Evolutionary conservation across 2,329 filamentous ascomycete genomes (phyloP).

Genomic region (Drechslera avenae): DNA sequence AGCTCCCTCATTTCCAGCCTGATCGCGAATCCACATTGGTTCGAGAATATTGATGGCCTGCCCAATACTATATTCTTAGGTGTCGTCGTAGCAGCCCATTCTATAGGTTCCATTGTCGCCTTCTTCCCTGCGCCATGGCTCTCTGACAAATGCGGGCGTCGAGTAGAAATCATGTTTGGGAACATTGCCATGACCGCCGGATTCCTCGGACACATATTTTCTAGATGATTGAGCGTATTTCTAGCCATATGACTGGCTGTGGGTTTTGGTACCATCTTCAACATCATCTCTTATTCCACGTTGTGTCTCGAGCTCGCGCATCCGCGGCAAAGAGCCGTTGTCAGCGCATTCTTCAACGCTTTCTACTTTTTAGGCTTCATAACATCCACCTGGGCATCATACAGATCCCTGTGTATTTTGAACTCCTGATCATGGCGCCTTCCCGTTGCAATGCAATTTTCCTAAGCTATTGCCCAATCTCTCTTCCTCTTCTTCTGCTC

Average conservation of each 20-base stretch:
- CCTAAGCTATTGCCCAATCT: conserved; percentile 15
- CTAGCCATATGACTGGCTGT: conserved; percentile 13
- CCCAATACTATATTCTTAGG: conserved; percentile 11
- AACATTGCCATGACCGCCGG: conserved; percentile 17
- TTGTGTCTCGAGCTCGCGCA: conserved; percentile 22
- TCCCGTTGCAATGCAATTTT: conserved; percentile 14
- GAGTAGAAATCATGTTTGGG: conserved; percentile 15
- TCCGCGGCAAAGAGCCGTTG: conserved; percentile 19
- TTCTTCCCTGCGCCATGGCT: conserved; percentile 27
- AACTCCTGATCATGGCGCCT: conserved; percentile 21
- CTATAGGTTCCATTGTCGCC: conserved; percentile 22
- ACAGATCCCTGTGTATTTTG: conserved; percentile 8
- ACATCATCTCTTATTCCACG: conserved; percentile 16
- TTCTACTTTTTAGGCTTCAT: conserved; percentile 22
- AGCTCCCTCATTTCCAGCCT: conserved; percentile 25
- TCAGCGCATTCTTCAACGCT: conserved; percentile 23
- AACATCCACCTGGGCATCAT: conserved; percentile 15
- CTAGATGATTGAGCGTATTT: conserved; percentile 8
- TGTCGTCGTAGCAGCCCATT: conserved; percentile 20
- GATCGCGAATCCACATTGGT: conserved; percentile 19
- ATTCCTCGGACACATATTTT: conserved; percentile 17
- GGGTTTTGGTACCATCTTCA: conserved; percentile 19
- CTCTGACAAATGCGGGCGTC: conserved; percentile 22
- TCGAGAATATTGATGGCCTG: conserved; percentile 13
- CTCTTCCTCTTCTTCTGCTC: conserved; percentile 42